These are phyloP conservation scores for Glycine soja DNA, from an alignment of 306 rosid species.

Conservation along the genomic window DNA sequence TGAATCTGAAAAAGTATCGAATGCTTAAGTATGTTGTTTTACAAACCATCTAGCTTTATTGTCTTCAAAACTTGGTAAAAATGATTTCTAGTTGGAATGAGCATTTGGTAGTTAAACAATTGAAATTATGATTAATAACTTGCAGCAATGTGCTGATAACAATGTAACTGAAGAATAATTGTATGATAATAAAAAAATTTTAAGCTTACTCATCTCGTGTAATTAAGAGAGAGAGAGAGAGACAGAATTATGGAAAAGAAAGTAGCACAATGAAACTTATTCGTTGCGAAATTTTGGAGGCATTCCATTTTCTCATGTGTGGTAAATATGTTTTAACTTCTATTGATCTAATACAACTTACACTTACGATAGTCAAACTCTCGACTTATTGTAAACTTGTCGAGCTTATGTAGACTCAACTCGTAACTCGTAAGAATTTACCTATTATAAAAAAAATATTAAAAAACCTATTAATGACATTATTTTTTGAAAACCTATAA, in stretches of 20 bases:
- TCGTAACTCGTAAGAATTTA: too few relatives aligned
- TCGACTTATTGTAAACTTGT: too few relatives aligned
- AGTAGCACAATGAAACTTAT: constrained; percentile 9
- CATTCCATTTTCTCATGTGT: background rate
- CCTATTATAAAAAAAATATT: too few relatives aligned
- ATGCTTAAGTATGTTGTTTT: constrained; percentile 10
- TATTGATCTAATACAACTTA: constrained; percentile 6
- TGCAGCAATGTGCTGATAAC: too few relatives aligned
- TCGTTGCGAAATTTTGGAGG: background rate
- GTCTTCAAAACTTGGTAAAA: constrained; percentile 24
- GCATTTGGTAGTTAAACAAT: background rate
- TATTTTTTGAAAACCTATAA: too few relatives aligned
- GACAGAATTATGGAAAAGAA: background rate
- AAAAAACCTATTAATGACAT: too few relatives aligned
- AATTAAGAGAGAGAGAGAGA: background rate
- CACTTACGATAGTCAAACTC: too few relatives aligned
- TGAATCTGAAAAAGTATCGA: constrained; percentile 15
- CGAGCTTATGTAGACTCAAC: too few relatives aligned
- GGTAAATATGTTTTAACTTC: background rate
- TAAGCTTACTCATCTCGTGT: constrained; percentile 11
- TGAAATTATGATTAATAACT: constrained; percentile 17
- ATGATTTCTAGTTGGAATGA: constrained; percentile 33
- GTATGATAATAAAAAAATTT: constrained; percentile 5
- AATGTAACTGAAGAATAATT: constrained; percentile 12
- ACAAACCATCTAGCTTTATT: constrained; percentile 12